Evolutionary conservation across 2,329 filamentous ascomycete species (phyloP), one percentile per base, ranked within the genome.

Genomic region (Trichoderma sp.): DNA sequence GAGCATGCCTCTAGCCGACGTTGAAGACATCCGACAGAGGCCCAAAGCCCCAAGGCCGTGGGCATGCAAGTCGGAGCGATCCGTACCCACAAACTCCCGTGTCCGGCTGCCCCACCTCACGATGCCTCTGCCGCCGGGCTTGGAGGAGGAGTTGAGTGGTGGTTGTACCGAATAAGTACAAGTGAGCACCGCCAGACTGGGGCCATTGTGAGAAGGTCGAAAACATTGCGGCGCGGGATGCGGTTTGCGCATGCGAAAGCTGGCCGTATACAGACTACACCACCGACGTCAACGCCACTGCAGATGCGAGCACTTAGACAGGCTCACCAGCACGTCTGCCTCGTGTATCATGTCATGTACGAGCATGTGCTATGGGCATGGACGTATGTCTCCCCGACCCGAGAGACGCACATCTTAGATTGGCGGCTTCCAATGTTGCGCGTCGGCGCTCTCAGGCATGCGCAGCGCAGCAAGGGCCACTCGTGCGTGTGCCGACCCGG

Each of bases 31-130:
- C 60, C 60, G 60, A 63, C 60, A 63, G 44, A 55, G 5, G 56
- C 26, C 54, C 28, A 50, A 45, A 14, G 10, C 21, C 45, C 43
- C 52, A 64, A 30, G 39, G 43, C 56, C 48, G 51, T 64, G 45
- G 28, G 24, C 60, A 63, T 66, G 64, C 64, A 64, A 50, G 59
- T 63, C 58, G 64, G 64, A 66, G 64, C 64, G 64, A 66, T 66
- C 64, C 64, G 64, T 66, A 66, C 64, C 64, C 64, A 66, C 64
- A 39, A 47, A 48, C 59, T 54, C 39, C 52, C 51, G 64, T 58
- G 48, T 41, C 60, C 43, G 51, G 59, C 64, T 24, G 50, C 64
- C 64, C 64, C 59, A 63, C 59, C 60, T 66, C 64, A 66, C 64
- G 64, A 66, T 66, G 52, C 41, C 28, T 43, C 28, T 54, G 57